phyloP scores from a whole-genome alignment of 2,329 filamentous ascomycete genomes.

The Xylariaceae sp. region DNA sequence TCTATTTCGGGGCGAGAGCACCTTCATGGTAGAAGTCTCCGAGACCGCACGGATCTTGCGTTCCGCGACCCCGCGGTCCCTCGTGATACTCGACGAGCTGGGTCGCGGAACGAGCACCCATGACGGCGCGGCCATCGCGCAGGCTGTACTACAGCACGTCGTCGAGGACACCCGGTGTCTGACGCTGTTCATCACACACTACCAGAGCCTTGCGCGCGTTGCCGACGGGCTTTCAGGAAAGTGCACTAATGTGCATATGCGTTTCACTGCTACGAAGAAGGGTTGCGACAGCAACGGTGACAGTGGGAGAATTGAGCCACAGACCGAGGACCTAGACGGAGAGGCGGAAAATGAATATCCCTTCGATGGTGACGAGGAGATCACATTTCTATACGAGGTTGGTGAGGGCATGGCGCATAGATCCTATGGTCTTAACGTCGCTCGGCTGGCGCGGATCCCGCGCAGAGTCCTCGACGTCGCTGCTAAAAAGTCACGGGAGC shows the following conservation, averaged over 20 bases:
- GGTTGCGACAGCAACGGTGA: background rate
- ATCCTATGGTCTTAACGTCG: conserved; percentile 94
- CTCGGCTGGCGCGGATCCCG: conserved; percentile 82
- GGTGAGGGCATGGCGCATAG: conserved; percentile 90
- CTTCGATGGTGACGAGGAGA: conserved; percentile 70
- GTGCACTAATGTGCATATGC: conserved; percentile 93
- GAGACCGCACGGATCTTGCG: conserved; percentile 93
- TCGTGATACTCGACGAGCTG: conserved; percentile 94
- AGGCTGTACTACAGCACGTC: conserved; percentile 86
- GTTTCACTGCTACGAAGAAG: conserved; percentile 64
- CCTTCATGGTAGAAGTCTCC: conserved; percentile 97
- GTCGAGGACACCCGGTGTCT: conserved; percentile 76
- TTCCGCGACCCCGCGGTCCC: conserved; percentile 79
- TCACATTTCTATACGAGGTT: conserved; percentile 95
- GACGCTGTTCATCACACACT: conserved; percentile 97
- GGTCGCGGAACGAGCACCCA: conserved; percentile 93
- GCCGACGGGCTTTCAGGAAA: conserved; percentile 69
- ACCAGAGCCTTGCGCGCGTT: conserved; percentile 80
- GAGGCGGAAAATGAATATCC: conserved; percentile 43
- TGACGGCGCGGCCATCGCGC: conserved; percentile 94
- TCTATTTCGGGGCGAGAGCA: conserved; percentile 91
- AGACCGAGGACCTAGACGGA: conserved; percentile 32
- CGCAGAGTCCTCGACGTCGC: conserved; percentile 79
- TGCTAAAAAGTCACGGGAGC: conserved; percentile 75
- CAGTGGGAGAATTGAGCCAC: background rate